Evolutionary conservation across 495 filamentous ascomycete genomes (phyloP).

Genomic region (Pyronema domesticum): DNA sequence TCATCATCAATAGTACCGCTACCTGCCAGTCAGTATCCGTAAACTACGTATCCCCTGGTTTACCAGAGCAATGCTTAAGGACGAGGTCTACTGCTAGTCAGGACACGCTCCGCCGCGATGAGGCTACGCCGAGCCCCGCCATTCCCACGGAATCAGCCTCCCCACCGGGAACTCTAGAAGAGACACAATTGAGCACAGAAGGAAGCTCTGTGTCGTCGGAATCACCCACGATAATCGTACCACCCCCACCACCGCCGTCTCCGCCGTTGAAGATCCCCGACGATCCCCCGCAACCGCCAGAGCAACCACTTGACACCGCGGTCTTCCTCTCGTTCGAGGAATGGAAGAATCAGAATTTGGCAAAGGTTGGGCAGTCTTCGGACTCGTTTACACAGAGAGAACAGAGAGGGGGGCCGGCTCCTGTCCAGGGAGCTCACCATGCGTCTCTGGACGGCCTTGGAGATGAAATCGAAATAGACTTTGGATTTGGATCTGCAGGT

Average conservation of each 20-base stretch:
- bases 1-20: not conserved
- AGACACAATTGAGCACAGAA: not conserved
- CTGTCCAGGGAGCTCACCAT: constrained; percentile 27
- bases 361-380: constrained; percentile 65
- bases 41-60: constrained; percentile 64
- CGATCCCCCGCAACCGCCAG: constrained; percentile 34
- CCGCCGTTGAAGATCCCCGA: constrained; percentile 26
- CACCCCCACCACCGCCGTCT: not conserved
- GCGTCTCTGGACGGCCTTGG: constrained; percentile 53
- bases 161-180: not conserved
- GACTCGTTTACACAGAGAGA: constrained; percentile 46
- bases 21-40: constrained; percentile 51
- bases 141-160: not conserved
- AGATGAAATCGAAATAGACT: constrained; percentile 79
- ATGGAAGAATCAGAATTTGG: constrained; percentile 90
- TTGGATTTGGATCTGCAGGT: constrained; percentile 19
- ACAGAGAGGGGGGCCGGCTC: constrained; percentile 27
- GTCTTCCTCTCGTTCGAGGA: constrained; percentile 96
- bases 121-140: not conserved
- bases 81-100: constrained; percentile 22
- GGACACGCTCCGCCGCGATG: constrained; percentile 7
- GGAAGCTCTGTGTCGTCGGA: constrained; percentile 4
- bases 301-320: constrained; percentile 43
- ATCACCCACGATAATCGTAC: constrained; percentile 7
- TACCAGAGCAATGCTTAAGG: constrained; percentile 60